Evolutionary conservation across 495 filamentous ascomycete genomes (phyloP).

Genomic region (Penicillium nucicola): DNA sequence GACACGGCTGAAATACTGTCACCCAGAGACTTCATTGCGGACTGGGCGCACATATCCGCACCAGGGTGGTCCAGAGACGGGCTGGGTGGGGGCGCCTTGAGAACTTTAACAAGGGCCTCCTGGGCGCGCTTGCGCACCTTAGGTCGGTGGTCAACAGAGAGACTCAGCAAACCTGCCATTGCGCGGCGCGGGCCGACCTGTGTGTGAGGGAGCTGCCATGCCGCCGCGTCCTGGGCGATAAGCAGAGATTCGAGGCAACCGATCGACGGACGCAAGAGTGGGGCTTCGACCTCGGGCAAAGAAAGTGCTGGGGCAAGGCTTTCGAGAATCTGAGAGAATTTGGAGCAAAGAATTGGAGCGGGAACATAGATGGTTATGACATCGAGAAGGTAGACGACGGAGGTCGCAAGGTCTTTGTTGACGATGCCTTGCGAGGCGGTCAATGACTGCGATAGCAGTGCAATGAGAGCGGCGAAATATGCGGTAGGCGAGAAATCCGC

Average conservation of each 20-base stretch:
- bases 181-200: constrained; percentile 86
- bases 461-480: constrained; percentile 95
- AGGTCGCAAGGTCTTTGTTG: constrained; percentile 81
- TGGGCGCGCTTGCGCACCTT: constrained; percentile 95
- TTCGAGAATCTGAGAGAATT: constrained; percentile 89
- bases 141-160: constrained; percentile 83
- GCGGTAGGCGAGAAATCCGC: constrained; percentile 78
- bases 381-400: constrained; percentile 95
- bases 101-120: constrained; percentile 79
- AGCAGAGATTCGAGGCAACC: constrained; percentile 88
- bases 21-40: constrained; percentile 70
- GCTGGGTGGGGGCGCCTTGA: constrained; percentile 79
- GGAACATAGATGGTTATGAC: constrained; percentile 80
- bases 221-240: constrained; percentile 77
- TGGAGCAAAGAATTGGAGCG: constrained; percentile 78
- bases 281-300: constrained; percentile 79
- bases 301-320: constrained; percentile 80
- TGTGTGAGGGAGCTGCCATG: constrained; percentile 82
- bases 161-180: constrained; percentile 76
- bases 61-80: constrained; percentile 91
- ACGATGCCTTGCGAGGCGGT: constrained; percentile 57
- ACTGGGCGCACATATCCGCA: constrained; percentile 92
- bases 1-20: constrained; percentile 61
- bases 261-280: constrained; percentile 82
- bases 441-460: constrained; percentile 74